Evolutionary conservation across 2,329 filamentous ascomycete genomes (phyloP).

Genomic region (Phyllosticta citribraziliensis): DNA sequence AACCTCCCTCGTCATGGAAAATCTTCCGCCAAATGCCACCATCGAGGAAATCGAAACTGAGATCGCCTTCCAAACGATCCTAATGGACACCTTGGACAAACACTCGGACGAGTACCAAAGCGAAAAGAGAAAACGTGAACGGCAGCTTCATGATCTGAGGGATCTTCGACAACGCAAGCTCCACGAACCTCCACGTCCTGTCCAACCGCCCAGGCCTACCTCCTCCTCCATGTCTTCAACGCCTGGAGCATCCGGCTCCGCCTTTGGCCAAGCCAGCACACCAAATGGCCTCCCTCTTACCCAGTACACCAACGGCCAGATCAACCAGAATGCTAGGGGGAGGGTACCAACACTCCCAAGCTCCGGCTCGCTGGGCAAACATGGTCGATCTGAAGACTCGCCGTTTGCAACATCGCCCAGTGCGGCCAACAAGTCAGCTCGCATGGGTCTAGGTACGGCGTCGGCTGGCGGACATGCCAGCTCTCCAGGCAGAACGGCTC

Average conservation of each 20-base stretch:
- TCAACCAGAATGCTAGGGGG: not conserved
- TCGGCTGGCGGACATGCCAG: not conserved
- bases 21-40: not conserved
- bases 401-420: not conserved
- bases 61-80: slow-evolving; percentile 6
- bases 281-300: not conserved
- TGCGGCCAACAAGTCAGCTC: not conserved
- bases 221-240: not conserved
- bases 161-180: not conserved
- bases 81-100: slow-evolving; percentile 5
- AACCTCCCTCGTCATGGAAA: not conserved
- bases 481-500: not conserved
- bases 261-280: not conserved
- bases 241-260: not conserved
- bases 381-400: not conserved
- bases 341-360: not conserved
- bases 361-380: not conserved
- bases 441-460: not conserved
- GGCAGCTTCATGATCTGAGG: not conserved
- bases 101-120: slow-evolving; percentile 1
- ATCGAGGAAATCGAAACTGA: slow-evolving; percentile 4
- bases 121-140: not conserved
- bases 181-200: not conserved
- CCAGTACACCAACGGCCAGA: not conserved
- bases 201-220: not conserved